Percentiles rank a stretch among this genome's conserved stretches.
Evolutionary conservation across 257 asterid species (phyloP).

Genomic region (Fraxinus pennsylvanica): DNA sequence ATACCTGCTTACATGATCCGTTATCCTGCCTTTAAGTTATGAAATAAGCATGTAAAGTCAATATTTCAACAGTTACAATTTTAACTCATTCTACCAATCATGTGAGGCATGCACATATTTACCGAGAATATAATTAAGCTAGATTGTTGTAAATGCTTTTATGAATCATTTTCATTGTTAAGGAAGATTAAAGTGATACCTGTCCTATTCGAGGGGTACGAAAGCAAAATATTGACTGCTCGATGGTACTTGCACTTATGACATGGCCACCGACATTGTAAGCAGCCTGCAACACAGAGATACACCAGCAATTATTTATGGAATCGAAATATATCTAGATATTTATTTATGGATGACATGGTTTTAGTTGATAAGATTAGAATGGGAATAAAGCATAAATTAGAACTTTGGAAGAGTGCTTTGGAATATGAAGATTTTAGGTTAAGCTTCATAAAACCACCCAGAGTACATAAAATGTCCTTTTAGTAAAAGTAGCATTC

Average conservation of each 20-base stretch:
- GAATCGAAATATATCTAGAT: neutral
- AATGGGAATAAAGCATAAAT: neutral
- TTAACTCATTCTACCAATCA: neutral
- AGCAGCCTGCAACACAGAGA: constrained; percentile 52
- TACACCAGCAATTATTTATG: neutral
- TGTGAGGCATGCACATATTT: neutral
- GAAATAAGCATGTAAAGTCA: neutral
- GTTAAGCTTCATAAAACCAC: neutral
- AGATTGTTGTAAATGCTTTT: neutral
- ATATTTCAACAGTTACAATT: neutral
- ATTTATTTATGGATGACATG: neutral
- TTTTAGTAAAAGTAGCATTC: neutral
- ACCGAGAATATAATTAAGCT: neutral
- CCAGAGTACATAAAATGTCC: neutral
- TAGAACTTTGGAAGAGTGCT: neutral
- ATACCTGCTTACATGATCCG: neutral
- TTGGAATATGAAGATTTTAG: neutral
- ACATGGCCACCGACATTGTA: constrained; percentile 57
- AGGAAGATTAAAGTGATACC: constrained; percentile 30
- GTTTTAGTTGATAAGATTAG: neutral
- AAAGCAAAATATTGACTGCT: constrained; percentile 57
- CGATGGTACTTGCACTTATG: constrained; percentile 52
- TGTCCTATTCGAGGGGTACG: constrained; percentile 58
- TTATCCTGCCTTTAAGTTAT: neutral
- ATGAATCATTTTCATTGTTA: neutral